Conservation (phyloP, 257 asterid genomes). For the Leonotis leonurus region DNA sequence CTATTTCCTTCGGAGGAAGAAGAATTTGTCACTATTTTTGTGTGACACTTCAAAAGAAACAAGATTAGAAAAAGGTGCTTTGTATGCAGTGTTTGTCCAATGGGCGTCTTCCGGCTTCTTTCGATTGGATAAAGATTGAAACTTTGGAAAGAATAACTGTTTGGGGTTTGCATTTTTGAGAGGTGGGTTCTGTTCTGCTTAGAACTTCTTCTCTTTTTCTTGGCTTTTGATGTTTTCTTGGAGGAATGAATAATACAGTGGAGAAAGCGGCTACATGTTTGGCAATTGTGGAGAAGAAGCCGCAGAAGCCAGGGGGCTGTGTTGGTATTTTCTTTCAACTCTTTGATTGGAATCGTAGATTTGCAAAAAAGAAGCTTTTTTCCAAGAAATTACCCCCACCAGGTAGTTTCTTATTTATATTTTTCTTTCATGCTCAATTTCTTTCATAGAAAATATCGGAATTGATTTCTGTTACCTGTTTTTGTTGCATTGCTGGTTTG, state of each 20-base stretch:
- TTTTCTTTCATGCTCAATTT: background rate
- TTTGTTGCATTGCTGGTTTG: slow-evolving; percentile 17
- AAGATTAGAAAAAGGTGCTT: background rate
- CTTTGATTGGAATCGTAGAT: slow-evolving; percentile 86
- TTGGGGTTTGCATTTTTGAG: slow-evolving; percentile 16
- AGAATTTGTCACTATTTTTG: slow-evolving; percentile 9
- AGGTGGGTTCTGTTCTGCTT: slow-evolving; percentile 9
- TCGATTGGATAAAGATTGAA: slow-evolving; percentile 2
- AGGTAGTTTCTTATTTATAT: slow-evolving; percentile 30
- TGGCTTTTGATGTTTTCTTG: slow-evolving; percentile 1
- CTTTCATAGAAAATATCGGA: background rate
- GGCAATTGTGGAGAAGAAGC: slow-evolving; percentile 72
- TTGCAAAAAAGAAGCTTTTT: slow-evolving; percentile 76
- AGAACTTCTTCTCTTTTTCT: background rate
- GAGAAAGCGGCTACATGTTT: slow-evolving; percentile 49
- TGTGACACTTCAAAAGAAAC: slow-evolving; percentile 4
- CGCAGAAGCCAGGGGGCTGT: slow-evolving; percentile 78
- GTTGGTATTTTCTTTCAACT: slow-evolving; percentile 84
- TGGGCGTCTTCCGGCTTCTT: slow-evolving; percentile 13
- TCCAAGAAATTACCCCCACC: slow-evolving; percentile 80
- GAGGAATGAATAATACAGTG: slow-evolving; percentile 52
- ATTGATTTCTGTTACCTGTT: slow-evolving; percentile 14
- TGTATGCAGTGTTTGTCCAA: slow-evolving; percentile 18
- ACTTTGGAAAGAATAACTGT: slow-evolving; percentile 18
- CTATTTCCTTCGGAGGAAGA: slow-evolving; percentile 11